Conservation (phyloP, 331 rosid species). For the Rosa hybrid region DNA sequence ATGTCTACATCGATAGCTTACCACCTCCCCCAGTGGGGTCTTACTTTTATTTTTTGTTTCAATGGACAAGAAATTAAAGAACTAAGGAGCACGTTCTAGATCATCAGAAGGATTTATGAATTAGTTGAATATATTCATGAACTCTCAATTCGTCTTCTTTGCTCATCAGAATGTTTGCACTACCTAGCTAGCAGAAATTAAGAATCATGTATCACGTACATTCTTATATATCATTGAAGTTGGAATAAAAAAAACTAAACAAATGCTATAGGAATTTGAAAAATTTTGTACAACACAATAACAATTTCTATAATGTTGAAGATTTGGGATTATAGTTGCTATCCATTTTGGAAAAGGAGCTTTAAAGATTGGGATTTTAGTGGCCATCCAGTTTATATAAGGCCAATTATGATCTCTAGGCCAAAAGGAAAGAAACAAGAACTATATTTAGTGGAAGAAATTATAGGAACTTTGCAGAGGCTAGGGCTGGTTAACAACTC, state of each 20-base stretch:
- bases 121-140: neutral
- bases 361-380: slow-evolving; percentile 9
- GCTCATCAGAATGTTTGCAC: neutral
- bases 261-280: neutral
- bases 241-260: neutral
- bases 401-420: slow-evolving; percentile 17
- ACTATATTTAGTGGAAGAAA: neutral
- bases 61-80: neutral
- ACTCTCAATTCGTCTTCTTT: neutral
- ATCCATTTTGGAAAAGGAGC: neutral
- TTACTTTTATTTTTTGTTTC: neutral
- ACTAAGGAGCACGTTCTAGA: neutral
- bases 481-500: neutral
- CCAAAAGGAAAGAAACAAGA: neutral
- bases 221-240: neutral
- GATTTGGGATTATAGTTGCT: slow-evolving; percentile 21
- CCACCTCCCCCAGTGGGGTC: slow-evolving; percentile 10
- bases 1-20: slow-evolving; percentile 14
- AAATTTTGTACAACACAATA: neutral
- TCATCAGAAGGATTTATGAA: neutral
- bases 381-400: slow-evolving; percentile 35
- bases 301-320: neutral
- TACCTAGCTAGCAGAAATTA: neutral
- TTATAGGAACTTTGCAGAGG: slow-evolving; percentile 2
- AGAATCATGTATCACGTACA: neutral